phyloP scores from a whole-genome alignment of 164 flowering plant species.

The Stephania yunnanensis region DNA sequence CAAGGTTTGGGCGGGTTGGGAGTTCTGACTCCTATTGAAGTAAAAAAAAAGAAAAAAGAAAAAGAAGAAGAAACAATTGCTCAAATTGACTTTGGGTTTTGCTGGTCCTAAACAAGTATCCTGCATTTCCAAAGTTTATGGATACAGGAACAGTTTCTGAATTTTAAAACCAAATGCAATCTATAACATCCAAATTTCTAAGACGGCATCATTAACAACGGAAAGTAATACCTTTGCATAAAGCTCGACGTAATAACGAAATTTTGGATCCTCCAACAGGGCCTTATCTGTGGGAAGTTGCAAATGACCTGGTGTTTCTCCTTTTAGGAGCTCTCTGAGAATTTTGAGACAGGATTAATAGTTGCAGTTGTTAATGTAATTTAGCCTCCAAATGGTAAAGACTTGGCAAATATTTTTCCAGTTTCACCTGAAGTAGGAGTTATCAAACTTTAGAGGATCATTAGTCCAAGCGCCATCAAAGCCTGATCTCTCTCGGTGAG shows the following conservation, averaged over 20 bases:
- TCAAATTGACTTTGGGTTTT: too few relatives aligned
- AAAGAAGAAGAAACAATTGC: too few relatives aligned
- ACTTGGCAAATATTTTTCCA: neutral
- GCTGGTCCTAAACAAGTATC: too few relatives aligned
- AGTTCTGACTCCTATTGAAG: too few relatives aligned
- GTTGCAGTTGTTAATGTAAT: neutral
- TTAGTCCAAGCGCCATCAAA: slow-evolving; percentile 92
- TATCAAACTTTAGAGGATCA: slow-evolving; percentile 82
- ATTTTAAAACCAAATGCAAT: too few relatives aligned
- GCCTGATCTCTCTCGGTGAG: slow-evolving; percentile 81
- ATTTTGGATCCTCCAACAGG: slow-evolving; percentile 58
- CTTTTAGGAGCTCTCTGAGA: slow-evolving; percentile 69
- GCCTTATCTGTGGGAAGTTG: slow-evolving; percentile 72
- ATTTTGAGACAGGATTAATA: neutral
- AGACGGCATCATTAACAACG: too few relatives aligned
- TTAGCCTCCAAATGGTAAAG: neutral
- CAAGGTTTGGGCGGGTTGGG: too few relatives aligned
- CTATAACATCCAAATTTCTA: too few relatives aligned
- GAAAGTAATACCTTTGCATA: slow-evolving; percentile 64
- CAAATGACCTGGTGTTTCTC: slow-evolving; percentile 45
- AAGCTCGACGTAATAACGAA: slow-evolving; percentile 48
- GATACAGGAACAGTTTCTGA: too few relatives aligned
- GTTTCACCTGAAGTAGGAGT: slow-evolving; percentile 78
- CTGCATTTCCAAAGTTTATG: too few relatives aligned
- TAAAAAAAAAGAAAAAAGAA: too few relatives aligned